Conservation (phyloP, 192 early-diverging fungal species). For the Umbelopsis isabellina region DNA sequence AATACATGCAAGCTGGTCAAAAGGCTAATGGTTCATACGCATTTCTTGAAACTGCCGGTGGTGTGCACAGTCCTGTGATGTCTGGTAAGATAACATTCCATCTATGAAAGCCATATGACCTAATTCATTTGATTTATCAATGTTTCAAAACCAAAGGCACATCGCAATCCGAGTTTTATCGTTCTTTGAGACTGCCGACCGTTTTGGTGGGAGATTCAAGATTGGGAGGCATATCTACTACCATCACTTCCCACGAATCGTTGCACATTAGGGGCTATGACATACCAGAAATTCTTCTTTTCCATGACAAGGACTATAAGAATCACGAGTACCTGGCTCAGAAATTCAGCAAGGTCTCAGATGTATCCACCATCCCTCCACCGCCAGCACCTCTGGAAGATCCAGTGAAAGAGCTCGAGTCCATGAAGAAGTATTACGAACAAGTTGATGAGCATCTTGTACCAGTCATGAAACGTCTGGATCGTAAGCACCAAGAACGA, state of each 20-base stretch:
- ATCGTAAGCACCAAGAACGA: slow-evolving; percentile 50
- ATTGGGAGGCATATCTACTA: slow-evolving; percentile 86
- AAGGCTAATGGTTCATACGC: slow-evolving; percentile 44
- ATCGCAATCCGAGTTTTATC: slow-evolving; percentile 70
- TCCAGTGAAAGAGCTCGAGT: slow-evolving; percentile 47
- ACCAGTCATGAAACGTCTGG: slow-evolving; percentile 49
- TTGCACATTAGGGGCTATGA: slow-evolving; percentile 72
- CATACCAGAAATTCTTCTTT: slow-evolving; percentile 67
- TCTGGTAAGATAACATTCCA: slow-evolving; percentile 52
- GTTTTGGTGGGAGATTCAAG: slow-evolving; percentile 75
- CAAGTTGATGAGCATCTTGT: slow-evolving; percentile 48
- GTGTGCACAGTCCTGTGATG: slow-evolving; percentile 76
- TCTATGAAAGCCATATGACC: not conserved
- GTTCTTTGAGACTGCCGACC: slow-evolving; percentile 67
- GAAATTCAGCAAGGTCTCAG: slow-evolving; percentile 34
- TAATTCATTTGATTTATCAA: not conserved
- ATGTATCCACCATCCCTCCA: slow-evolving; percentile 47
- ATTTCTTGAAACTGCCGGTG: slow-evolving; percentile 82
- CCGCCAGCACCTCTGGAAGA: slow-evolving; percentile 48
- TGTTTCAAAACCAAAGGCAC: slow-evolving; percentile 50
- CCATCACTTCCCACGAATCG: slow-evolving; percentile 74
- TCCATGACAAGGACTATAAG: slow-evolving; percentile 55
- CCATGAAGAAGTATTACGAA: slow-evolving; percentile 64
- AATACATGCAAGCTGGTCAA: slow-evolving; percentile 26
- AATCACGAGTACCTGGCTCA: slow-evolving; percentile 59